Evolutionary conservation across 495 filamentous ascomycete genomes (phyloP).

Genomic region (Evansstolkia leycettana): DNA sequence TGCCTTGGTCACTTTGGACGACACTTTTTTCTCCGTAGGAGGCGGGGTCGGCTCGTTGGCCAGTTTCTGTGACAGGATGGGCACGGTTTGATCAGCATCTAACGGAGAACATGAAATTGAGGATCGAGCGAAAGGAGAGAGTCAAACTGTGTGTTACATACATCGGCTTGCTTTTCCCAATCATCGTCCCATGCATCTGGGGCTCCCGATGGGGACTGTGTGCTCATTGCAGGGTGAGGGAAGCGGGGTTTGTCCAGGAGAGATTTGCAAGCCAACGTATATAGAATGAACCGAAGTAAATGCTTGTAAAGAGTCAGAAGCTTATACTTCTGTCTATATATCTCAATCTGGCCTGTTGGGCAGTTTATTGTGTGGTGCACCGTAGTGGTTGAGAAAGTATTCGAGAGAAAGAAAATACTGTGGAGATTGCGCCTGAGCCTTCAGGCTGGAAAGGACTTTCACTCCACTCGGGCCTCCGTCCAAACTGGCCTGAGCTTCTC

Average conservation of each 20-base stretch:
- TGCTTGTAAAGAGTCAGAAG: too few relatives aligned
- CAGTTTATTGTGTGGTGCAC: too few relatives aligned
- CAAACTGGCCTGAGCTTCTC: too few relatives aligned
- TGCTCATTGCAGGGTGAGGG: slow-evolving; percentile 32
- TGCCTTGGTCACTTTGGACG: slow-evolving; percentile 51
- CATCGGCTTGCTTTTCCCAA: slow-evolving; percentile 72
- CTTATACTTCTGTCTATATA: too few relatives aligned
- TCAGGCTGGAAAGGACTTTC: too few relatives aligned
- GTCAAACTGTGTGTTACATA: slow-evolving; percentile 17
- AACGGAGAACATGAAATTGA: too few relatives aligned
- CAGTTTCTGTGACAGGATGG: slow-evolving; percentile 31
- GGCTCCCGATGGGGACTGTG: slow-evolving; percentile 29
- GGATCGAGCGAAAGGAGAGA: neutral
- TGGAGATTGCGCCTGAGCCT: too few relatives aligned
- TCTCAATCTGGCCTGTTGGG: too few relatives aligned
- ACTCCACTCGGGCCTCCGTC: too few relatives aligned
- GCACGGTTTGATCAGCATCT: neutral
- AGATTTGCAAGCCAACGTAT: slow-evolving; percentile 1
- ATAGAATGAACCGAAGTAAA: too few relatives aligned
- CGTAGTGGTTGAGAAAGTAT: too few relatives aligned
- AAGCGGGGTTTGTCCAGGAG: neutral
- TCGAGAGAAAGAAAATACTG: too few relatives aligned
- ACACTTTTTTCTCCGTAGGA: slow-evolving; percentile 31
- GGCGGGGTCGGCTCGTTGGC: slow-evolving; percentile 21
- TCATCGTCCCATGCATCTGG: slow-evolving; percentile 88